phyloP scores from a whole-genome alignment of 345 rosid species.

The Mallotus nudiflorus region DNA sequence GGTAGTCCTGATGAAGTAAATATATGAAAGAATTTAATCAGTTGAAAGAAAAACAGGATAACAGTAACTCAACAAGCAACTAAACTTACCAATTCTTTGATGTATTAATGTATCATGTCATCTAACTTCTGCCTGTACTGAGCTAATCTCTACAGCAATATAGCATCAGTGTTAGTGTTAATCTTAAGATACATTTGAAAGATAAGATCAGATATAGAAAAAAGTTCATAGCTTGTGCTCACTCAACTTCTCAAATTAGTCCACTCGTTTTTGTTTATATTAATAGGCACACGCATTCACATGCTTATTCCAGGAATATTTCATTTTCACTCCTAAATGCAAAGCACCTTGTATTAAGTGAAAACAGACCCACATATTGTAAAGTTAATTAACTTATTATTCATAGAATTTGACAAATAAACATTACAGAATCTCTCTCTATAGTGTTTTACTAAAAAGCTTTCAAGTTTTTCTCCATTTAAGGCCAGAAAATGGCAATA shows the following conservation, averaged over 20 bases:
- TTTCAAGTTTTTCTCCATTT: neutral
- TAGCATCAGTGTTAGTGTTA: neutral
- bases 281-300: neutral
- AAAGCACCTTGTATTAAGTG: neutral
- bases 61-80: neutral
- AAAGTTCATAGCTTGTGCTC: too few species aligned
- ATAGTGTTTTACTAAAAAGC: neutral
- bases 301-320: neutral
- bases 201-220: neutral
- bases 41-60: neutral
- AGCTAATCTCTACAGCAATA: slow-evolving; percentile 60
- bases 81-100: slow-evolving; percentile 25
- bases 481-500: neutral
- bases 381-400: too few species aligned
- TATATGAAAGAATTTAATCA: neutral
- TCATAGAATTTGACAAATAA: neutral
- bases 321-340: neutral
- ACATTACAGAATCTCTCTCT: neutral
- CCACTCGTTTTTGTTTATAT: neutral
- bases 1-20: slow-evolving; percentile 18
- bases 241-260: too few species aligned
- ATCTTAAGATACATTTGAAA: neutral
- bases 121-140: slow-evolving; percentile 89
- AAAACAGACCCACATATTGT: neutral
- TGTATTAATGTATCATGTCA: slow-evolving; percentile 55